Evolutionary conservation across 2,329 filamentous ascomycete species (phyloP).

Genomic region (Calonectria naviculata): DNA sequence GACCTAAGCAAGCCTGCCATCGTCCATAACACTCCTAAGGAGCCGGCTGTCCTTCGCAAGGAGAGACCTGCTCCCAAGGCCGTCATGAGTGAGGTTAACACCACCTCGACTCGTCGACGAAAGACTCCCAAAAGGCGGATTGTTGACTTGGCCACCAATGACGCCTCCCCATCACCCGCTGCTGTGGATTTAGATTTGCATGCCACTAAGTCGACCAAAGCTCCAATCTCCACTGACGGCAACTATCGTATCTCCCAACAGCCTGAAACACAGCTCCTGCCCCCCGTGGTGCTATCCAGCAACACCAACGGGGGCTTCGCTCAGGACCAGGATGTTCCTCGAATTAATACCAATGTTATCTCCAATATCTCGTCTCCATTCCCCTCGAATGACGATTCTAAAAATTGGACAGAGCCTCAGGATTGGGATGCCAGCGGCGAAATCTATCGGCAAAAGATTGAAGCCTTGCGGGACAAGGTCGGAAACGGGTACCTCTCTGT

Average conservation of each 20-base stretch:
- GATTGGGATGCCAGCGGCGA: slow-evolving; percentile 79
- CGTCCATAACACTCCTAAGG: slow-evolving; percentile 62
- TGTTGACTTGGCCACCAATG: slow-evolving; percentile 70
- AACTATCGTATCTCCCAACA: slow-evolving; percentile 60
- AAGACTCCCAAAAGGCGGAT: slow-evolving; percentile 72
- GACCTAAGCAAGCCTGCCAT: slow-evolving; percentile 77
- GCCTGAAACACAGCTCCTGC: slow-evolving; percentile 50
- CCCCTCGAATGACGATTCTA: slow-evolving; percentile 23
- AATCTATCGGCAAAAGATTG: slow-evolving; percentile 88
- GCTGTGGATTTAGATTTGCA: slow-evolving; percentile 45
- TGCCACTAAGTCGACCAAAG: slow-evolving; percentile 32
- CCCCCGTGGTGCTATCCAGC: slow-evolving; percentile 46
- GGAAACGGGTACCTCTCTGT: slow-evolving; percentile 90
- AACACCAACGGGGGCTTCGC: slow-evolving; percentile 43
- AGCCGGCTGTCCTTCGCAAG: slow-evolving; percentile 67
- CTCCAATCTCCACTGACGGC: slow-evolving; percentile 37
- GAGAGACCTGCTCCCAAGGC: slow-evolving; percentile 65
- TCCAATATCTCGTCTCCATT: slow-evolving; percentile 30
- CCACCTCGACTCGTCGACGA: slow-evolving; percentile 69
- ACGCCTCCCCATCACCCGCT: slow-evolving; percentile 46
- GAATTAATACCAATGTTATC: slow-evolving; percentile 38
- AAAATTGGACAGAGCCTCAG: slow-evolving; percentile 55
- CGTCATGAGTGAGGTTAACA: slow-evolving; percentile 68
- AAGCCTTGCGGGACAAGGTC: slow-evolving; percentile 85
- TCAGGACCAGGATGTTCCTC: slow-evolving; percentile 37